Percentiles rank a stretch among this genome's conserved stretches.
Evolutionary conservation across 257 asterid genomes (phyloP).

Genomic region (Solanum appendiculatum): DNA sequence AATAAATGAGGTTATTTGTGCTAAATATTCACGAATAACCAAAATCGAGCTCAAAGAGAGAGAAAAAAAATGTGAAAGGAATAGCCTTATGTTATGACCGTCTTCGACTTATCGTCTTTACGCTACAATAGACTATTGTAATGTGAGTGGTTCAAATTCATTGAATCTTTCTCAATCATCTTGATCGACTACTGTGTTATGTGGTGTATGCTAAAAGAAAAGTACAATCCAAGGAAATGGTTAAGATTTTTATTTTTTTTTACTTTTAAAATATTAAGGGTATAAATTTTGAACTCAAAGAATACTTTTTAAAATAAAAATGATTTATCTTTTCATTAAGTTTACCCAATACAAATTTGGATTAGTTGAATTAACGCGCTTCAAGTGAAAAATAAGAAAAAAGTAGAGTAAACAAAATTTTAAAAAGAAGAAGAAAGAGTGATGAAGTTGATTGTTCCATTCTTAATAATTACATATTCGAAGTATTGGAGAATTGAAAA

Average conservation of each 20-base stretch:
- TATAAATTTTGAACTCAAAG: too few relatives aligned
- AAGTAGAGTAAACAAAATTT: too few relatives aligned
- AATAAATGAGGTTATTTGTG: too few relatives aligned
- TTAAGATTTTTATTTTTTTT: background rate
- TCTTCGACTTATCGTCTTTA: too few relatives aligned
- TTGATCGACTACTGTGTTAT: too few relatives aligned
- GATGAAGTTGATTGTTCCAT: background rate
- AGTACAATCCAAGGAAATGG: background rate
- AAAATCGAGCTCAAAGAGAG: too few relatives aligned
- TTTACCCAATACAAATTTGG: background rate
- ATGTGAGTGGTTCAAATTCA: background rate
- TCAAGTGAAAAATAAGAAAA: background rate
- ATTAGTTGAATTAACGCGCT: background rate
- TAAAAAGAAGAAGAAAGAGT: background rate
- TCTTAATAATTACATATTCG: background rate
- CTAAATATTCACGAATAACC: too few relatives aligned
- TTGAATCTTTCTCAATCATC: too few relatives aligned
- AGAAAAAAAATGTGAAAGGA: too few relatives aligned
- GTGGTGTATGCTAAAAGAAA: background rate
- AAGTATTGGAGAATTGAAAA: background rate
- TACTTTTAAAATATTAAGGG: too few relatives aligned
- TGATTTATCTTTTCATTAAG: background rate
- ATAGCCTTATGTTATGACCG: too few relatives aligned
- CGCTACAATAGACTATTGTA: background rate
- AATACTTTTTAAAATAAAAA: too few relatives aligned